A percentile compares a stretch with the other conserved stretches of the same genome.
Evolutionary conservation across 331 rosid species (phyloP).

Genomic region (Ulmus americana): DNA sequence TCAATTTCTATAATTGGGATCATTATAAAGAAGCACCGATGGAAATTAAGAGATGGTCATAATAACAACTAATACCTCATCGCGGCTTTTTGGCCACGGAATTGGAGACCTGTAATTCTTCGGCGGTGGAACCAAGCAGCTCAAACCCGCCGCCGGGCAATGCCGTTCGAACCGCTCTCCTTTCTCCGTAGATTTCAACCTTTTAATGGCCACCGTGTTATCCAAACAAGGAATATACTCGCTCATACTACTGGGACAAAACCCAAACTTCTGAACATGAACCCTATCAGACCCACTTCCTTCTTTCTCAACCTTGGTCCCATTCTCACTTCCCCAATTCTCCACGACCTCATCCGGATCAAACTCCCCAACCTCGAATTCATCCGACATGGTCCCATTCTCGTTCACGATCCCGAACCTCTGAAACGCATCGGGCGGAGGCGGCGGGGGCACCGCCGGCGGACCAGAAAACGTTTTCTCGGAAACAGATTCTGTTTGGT

Average conservation of each 20-base stretch:
- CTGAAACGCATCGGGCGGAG: conserved; percentile 28
- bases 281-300: conserved; percentile 24
- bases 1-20: neutral
- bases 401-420: conserved; percentile 67
- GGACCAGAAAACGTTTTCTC: conserved; percentile 7
- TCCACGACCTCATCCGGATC: conserved; percentile 46
- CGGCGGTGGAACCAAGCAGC: conserved; percentile 78
- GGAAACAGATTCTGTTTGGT: conserved; percentile 11
- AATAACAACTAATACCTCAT: conserved; percentile 50
- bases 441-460: conserved; percentile 9
- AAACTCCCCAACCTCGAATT: conserved; percentile 71
- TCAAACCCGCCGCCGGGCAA: conserved; percentile 51
- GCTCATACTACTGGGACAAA: conserved; percentile 48
- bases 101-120: conserved; percentile 63
- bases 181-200: conserved; percentile 44
- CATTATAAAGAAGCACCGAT: neutral
- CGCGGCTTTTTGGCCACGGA: conserved; percentile 94
- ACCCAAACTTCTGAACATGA: conserved; percentile 33
- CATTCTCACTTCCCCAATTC: conserved; percentile 36
- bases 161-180: conserved; percentile 80
- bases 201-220: conserved; percentile 51
- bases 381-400: conserved; percentile 80
- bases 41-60: too few species aligned
- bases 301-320: conserved; percentile 18
- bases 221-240: conserved; percentile 92